Evolutionary conservation across 2,329 filamentous ascomycete genomes (phyloP).

Genomic region (Cladosporium colombiae): DNA sequence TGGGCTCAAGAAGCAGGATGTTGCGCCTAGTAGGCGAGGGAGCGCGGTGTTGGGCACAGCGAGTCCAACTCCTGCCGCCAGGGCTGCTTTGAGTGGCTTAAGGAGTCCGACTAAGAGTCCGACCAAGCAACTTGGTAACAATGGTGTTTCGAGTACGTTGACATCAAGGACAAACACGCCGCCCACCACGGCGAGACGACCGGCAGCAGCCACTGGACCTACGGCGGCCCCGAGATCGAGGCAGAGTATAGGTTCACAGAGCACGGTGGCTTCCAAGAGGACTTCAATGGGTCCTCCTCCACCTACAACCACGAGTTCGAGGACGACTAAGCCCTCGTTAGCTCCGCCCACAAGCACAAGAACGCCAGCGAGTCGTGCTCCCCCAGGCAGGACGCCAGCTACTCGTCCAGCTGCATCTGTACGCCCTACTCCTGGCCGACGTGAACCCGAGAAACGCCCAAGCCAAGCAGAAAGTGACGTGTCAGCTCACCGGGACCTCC

Average conservation of each 20-base stretch:
- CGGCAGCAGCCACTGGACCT: constrained; percentile 40
- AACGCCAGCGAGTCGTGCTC: constrained; percentile 20
- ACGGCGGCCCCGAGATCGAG: constrained; percentile 52
- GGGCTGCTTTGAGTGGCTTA: constrained; percentile 53
- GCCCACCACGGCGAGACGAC: constrained; percentile 47
- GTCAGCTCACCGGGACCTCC: constrained; percentile 4
- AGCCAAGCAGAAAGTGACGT: constrained; percentile 25
- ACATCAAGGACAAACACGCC: constrained; percentile 67
- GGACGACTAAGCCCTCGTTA: constrained; percentile 22
- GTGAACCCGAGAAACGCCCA: constrained; percentile 27
- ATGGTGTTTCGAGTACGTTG: constrained; percentile 55
- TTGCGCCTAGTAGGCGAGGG: constrained; percentile 29
- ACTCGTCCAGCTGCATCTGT: constrained; percentile 17
- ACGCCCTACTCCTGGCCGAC: constrained; percentile 22
- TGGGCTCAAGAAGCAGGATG: constrained; percentile 33
- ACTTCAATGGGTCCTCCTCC: constrained; percentile 35
- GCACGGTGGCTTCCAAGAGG: constrained; percentile 29
- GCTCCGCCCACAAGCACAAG: constrained; percentile 23
- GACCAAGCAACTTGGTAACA: constrained; percentile 65
- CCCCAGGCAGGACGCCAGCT: constrained; percentile 20
- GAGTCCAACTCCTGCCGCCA: constrained; percentile 70
- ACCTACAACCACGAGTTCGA: constrained; percentile 35
- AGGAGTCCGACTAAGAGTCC: constrained; percentile 79
- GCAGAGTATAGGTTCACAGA: constrained; percentile 53
- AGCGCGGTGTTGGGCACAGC: constrained; percentile 55